Evolutionary conservation across 345 rosid genomes (phyloP).

Genomic region (Noccaea caerulescens): DNA sequence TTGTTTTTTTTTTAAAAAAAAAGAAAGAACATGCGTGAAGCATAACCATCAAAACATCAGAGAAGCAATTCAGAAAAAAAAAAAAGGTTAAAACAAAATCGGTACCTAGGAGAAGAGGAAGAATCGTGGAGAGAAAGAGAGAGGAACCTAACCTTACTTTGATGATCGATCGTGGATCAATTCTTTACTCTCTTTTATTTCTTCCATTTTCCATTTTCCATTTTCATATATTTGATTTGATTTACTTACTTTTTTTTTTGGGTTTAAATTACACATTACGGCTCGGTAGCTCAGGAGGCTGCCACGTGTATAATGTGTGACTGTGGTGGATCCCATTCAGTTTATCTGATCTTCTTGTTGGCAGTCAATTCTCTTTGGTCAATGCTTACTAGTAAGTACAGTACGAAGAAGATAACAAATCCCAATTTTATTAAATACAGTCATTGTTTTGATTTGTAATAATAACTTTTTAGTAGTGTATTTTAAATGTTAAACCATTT

Average conservation of each 20-base stretch:
- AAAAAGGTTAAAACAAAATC: background rate
- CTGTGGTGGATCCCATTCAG: constrained; percentile 31
- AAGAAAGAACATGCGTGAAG: background rate
- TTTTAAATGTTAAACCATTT: background rate
- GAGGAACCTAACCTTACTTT: constrained; percentile 42
- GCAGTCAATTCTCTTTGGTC: constrained; percentile 10
- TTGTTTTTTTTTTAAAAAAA: background rate
- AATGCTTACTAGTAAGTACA: too few species aligned
- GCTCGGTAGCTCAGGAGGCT: constrained; percentile 22
- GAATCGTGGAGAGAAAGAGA: constrained; percentile 17
- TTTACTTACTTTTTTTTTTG: constrained; percentile 6
- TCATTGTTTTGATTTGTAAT: too few species aligned
- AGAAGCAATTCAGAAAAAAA: constrained; percentile 4
- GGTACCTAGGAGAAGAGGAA: constrained; percentile 26
- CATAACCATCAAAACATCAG: background rate
- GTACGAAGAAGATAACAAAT: background rate
- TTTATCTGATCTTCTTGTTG: constrained; percentile 38
- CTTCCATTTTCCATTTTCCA: constrained; percentile 21
- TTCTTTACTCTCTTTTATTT: constrained; percentile 25
- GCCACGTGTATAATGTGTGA: constrained; percentile 34
- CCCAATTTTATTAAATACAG: too few species aligned
- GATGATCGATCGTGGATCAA: constrained; percentile 42
- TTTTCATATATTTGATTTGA: background rate
- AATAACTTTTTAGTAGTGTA: too few species aligned
- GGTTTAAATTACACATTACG: constrained; percentile 10